phyloP scores from a whole-genome alignment of 2,329 filamentous ascomycete species.

The Aspergillus terreus region DNA sequence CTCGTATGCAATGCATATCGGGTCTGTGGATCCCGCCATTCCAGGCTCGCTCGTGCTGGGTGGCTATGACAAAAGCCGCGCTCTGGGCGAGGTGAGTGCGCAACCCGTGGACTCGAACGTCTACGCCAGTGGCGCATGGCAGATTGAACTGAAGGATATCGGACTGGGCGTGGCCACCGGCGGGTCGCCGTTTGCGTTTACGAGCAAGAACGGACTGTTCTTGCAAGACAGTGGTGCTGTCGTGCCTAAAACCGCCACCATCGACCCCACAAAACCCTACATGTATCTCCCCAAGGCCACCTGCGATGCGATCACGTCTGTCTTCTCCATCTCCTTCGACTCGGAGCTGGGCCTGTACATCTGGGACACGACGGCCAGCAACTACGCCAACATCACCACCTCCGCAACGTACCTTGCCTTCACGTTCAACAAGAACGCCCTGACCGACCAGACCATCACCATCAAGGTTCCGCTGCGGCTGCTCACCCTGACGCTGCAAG shows the following conservation, averaged over 20 bases:
- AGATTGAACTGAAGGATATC: conserved; percentile 36
- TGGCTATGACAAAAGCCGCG: conserved; percentile 42
- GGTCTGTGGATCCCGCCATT: conserved; percentile 31
- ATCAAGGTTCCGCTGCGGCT: conserved; percentile 19
- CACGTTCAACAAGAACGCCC: conserved; percentile 14
- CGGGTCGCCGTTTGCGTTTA: conserved; percentile 37
- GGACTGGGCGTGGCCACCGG: conserved; percentile 40
- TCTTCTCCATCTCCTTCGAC: conserved; percentile 39
- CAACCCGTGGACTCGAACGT: conserved; percentile 13
- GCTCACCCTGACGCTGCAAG: conserved; percentile 19
- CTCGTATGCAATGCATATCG: conserved; percentile 44
- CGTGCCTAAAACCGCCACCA: conserved; percentile 23
- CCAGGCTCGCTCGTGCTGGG: conserved; percentile 38
- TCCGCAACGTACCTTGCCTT: conserved; percentile 23
- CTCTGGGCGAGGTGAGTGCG: conserved; percentile 25
- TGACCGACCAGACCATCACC: conserved; percentile 11
- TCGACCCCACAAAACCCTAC: conserved; percentile 36
- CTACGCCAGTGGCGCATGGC: conserved; percentile 8
- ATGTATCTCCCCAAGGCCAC: conserved; percentile 39
- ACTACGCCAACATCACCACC: conserved; percentile 14
- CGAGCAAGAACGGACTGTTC: conserved; percentile 24
- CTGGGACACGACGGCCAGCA: conserved; percentile 35
- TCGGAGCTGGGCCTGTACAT: conserved; percentile 37
- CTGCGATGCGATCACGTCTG: conserved; percentile 37
- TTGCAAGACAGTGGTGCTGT: conserved; percentile 25